Conservation (phyloP, 768 basidiomycete genomes). For the Gymnopilus dilepis region DNA sequence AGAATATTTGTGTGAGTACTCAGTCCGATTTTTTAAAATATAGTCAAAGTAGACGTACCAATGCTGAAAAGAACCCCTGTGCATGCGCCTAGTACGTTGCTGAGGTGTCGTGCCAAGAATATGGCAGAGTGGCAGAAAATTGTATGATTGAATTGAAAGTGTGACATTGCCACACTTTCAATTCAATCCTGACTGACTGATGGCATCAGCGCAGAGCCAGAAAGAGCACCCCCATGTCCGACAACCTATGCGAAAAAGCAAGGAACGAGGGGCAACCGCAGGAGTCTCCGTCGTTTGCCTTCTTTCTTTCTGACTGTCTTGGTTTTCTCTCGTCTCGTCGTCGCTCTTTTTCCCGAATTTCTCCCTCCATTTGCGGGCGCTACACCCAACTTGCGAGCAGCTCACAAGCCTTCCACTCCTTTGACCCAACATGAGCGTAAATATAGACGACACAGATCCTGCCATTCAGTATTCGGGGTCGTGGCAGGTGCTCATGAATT, state of each 20-base stretch:
- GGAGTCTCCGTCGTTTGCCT: background rate
- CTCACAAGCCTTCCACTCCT: slow-evolving; percentile 11
- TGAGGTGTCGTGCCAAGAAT: no score
- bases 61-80: no score
- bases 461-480: slow-evolving; percentile 11
- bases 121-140: no score
- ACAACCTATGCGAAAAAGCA: background rate
- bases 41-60: no score
- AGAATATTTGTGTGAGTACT: no score
- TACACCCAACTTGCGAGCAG: slow-evolving; percentile 1
- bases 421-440: slow-evolving; percentile 7
- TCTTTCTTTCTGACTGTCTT: background rate
- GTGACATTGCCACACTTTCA: background rate
- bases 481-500: slow-evolving; percentile 10
- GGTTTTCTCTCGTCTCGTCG: background rate
- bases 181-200: background rate
- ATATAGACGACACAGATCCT: slow-evolving; percentile 13
- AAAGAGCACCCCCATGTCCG: background rate
- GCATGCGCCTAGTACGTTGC: no score
- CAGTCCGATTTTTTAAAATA: no score
- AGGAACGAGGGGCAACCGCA: background rate
- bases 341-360: background rate
- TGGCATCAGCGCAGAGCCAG: background rate
- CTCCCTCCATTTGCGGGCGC: background rate
- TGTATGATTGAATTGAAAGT: no score